phyloP scores from a whole-genome alignment of 2,329 filamentous ascomycete species.

The Botrytis aclada region DNA sequence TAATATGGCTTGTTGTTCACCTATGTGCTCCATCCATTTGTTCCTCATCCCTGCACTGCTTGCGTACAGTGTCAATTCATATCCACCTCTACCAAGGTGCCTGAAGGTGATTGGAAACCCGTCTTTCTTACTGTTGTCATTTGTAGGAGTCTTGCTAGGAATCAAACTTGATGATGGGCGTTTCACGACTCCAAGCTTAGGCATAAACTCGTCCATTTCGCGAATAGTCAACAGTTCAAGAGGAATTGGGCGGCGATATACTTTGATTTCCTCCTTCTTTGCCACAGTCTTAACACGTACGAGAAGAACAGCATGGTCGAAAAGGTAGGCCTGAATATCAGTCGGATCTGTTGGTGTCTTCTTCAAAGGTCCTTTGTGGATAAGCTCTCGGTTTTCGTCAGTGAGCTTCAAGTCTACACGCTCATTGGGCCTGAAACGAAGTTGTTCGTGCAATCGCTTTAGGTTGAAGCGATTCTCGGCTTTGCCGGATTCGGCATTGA shows the following conservation, averaged over 20 bases:
- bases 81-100: constrained; percentile 92
- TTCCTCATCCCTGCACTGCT: constrained; percentile 80
- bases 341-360: constrained; percentile 84
- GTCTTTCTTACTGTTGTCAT: constrained; percentile 62
- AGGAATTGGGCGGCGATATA: constrained; percentile 91
- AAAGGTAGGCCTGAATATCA: constrained; percentile 92
- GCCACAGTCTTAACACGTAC: constrained; percentile 89
- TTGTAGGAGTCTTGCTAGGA: constrained; percentile 52
- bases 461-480: constrained; percentile 97
- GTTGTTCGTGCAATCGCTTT: constrained; percentile 83
- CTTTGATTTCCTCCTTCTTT: constrained; percentile 91
- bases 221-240: constrained; percentile 88
- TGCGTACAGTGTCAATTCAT: constrained; percentile 86
- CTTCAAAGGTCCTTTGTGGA: constrained; percentile 93
- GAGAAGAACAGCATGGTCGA: constrained; percentile 91
- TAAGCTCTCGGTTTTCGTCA: constrained; percentile 85
- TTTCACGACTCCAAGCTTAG: constrained; percentile 74
- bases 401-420: constrained; percentile 92
- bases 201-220: constrained; percentile 96
- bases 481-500: constrained; percentile 94
- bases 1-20: constrained; percentile 82
- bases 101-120: constrained; percentile 95
- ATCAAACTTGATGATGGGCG: constrained; percentile 84
- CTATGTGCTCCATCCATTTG: constrained; percentile 97
- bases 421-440: constrained; percentile 87